Conservation (phyloP, 2,329 filamentous ascomycete species). For the Diaporthe helianthi region DNA sequence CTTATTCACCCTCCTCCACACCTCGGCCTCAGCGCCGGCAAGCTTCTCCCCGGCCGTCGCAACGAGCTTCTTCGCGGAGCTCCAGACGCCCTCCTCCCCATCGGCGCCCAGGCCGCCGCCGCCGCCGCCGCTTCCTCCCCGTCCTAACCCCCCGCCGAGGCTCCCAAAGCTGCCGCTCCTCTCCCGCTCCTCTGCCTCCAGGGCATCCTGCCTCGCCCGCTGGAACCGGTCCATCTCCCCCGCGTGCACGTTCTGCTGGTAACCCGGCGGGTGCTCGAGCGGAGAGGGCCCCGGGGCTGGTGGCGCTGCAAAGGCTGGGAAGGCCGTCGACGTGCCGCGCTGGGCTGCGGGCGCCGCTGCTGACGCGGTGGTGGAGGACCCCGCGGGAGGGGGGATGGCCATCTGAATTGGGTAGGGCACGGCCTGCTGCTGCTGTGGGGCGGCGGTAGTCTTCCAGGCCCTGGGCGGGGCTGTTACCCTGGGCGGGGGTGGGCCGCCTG, state of each 20-base stretch:
- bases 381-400: constrained; percentile 54
- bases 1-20: constrained; percentile 70
- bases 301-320: constrained; percentile 42
- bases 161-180: constrained; percentile 22
- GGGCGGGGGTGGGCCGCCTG: constrained; percentile 30
- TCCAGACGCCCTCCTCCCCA: constrained; percentile 59
- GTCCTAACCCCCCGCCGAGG: constrained; percentile 38
- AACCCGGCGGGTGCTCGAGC: constrained; percentile 59
- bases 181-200: constrained; percentile 42
- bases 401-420: constrained; percentile 56
- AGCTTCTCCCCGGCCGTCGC: constrained; percentile 63
- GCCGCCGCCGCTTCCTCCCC: constrained; percentile 37
- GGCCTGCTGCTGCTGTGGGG: constrained; percentile 44
- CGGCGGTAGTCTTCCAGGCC: constrained; percentile 49
- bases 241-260: constrained; percentile 62
- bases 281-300: constrained; percentile 32
- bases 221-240: constrained; percentile 59
- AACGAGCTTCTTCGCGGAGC: constrained; percentile 64
- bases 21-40: constrained; percentile 64
- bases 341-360: constrained; percentile 46
- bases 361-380: constrained; percentile 39
- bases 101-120: constrained; percentile 42
- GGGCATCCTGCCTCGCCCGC: constrained; percentile 48
- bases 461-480: constrained; percentile 51
- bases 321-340: constrained; percentile 54